phyloP scores from a whole-genome alignment of 2,329 filamentous ascomycete genomes.

The Diaporthe caulivora region DNA sequence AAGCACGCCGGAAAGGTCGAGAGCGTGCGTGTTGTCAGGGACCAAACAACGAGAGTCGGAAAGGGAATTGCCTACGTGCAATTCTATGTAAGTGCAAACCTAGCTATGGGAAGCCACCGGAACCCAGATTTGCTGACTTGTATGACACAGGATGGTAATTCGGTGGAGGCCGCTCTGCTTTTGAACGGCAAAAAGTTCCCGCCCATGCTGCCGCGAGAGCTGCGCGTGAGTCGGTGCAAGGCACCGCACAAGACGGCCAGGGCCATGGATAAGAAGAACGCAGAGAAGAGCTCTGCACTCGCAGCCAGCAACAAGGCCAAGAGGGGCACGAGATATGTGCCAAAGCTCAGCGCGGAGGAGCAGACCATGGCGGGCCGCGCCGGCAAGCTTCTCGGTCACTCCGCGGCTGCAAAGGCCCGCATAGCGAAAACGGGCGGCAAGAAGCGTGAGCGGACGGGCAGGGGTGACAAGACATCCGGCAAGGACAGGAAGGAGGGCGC shows the following conservation, averaged over 20 bases:
- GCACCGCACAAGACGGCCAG: conserved; percentile 72
- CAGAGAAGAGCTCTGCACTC: conserved; percentile 41
- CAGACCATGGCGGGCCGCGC: conserved; percentile 80
- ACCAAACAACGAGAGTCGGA: conserved; percentile 89
- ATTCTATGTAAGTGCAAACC: conserved; percentile 72
- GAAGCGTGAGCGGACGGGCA: conserved; percentile 22
- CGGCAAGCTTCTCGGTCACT: conserved; percentile 78
- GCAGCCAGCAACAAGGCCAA: conserved; percentile 45
- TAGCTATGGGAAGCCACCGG: not conserved
- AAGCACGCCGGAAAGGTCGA: conserved; percentile 84
- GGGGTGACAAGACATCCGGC: conserved; percentile 20
- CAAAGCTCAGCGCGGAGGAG: conserved; percentile 78
- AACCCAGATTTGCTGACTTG: not conserved
- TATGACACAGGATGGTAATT: conserved; percentile 75
- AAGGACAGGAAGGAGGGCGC: conserved; percentile 44
- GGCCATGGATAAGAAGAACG: conserved; percentile 64
- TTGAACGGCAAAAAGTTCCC: conserved; percentile 93
- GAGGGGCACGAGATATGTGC: conserved; percentile 69
- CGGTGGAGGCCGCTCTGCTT: conserved; percentile 90
- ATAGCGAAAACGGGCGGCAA: conserved; percentile 25
- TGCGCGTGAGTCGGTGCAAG: conserved; percentile 90
- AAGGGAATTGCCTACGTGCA: conserved; percentile 99
- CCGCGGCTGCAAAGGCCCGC: conserved; percentile 60
- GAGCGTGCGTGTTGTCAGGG: conserved; percentile 91
- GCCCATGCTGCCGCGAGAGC: conserved; percentile 88